phyloP scores from a whole-genome alignment of 176 grass and related monocot genomes.

The Avena eriantha region DNA sequence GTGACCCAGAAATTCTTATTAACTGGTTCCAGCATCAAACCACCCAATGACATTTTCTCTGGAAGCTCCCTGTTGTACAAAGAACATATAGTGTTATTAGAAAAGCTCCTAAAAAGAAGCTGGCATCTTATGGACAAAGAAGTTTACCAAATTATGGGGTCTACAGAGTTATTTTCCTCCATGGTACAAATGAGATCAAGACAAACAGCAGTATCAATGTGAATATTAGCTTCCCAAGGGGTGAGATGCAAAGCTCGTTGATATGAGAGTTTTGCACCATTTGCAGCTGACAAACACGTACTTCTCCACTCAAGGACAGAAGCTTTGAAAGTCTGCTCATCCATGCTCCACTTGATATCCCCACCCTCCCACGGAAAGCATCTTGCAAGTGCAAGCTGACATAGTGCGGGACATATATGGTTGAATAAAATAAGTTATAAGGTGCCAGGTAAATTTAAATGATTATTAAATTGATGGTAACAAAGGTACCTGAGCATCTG shows the following conservation, averaged over 20 bases:
- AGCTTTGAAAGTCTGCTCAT: constrained; percentile 61
- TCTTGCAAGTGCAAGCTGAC: constrained; percentile 76
- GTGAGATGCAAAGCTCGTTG: constrained; percentile 70
- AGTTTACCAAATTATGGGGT: constrained; percentile 67
- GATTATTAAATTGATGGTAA: constrained; percentile 1
- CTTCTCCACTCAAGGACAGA: constrained; percentile 75
- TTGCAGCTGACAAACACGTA: constrained; percentile 61
- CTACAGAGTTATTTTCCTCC: constrained; percentile 39
- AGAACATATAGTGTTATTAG: constrained; percentile 53
- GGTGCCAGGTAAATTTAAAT: constrained; percentile 36
- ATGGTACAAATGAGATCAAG: constrained; percentile 75
- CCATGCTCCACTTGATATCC: constrained; percentile 42
- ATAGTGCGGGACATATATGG: constrained; percentile 5
- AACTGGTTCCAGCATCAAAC: constrained; percentile 71
- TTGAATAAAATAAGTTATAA: constrained; percentile 18
- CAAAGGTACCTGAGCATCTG: constrained; percentile 66
- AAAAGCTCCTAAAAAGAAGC: constrained; percentile 18
- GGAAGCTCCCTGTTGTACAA: constrained; percentile 68
- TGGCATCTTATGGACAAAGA: constrained; percentile 29
- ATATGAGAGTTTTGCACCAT: constrained; percentile 78
- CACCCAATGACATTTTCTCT: constrained; percentile 91
- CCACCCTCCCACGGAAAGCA: constrained; percentile 81
- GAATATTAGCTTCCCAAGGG: constrained; percentile 96
- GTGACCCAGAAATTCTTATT: constrained; percentile 96
- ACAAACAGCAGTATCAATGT: constrained; percentile 78